Percentiles rank a stretch among this genome's conserved stretches.
These are phyloP conservation scores for Lactifluus volemus DNA, from an alignment of 768 basidiomycete species.

Conservation along the genomic window DNA sequence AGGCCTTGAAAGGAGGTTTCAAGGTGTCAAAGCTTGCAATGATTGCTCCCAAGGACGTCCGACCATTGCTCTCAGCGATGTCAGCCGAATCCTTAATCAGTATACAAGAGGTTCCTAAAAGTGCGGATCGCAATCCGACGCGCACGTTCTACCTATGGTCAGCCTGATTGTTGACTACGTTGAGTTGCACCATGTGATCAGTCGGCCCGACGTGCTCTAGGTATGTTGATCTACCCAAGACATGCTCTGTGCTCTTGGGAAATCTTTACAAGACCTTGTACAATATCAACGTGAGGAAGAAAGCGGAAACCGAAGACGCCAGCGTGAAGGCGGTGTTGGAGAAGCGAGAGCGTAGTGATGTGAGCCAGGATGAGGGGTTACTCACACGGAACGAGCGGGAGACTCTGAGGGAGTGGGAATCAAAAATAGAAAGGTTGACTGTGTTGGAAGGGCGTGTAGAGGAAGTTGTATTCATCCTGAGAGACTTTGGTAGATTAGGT, in stretches of 20 bases:
- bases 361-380: conserved; percentile 64
- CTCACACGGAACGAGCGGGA: conserved; percentile 72
- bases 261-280: conserved; percentile 85
- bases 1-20: conserved; percentile 1
- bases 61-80: conserved; percentile 69
- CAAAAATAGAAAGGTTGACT: conserved; percentile 61
- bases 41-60: conserved; percentile 84
- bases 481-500: conserved; percentile 44
- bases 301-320: conserved; percentile 62
- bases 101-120: conserved; percentile 88
- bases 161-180: conserved; percentile 8
- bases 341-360: conserved; percentile 76
- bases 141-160: conserved; percentile 92
- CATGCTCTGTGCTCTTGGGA: conserved; percentile 67
- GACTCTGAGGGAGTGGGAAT: conserved; percentile 63
- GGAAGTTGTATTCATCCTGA: conserved; percentile 80
- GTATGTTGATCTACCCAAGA: conserved; percentile 83
- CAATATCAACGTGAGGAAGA: conserved; percentile 70
- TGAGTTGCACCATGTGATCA: not conserved
- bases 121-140: conserved; percentile 80
- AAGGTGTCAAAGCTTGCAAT: conserved; percentile 91
- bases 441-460: conserved; percentile 83
- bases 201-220: conserved; percentile 33
- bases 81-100: conserved; percentile 78
- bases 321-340: conserved; percentile 64